Conservation (phyloP, 208 protist genomes). For the Crithidia fasciculata region DNA sequence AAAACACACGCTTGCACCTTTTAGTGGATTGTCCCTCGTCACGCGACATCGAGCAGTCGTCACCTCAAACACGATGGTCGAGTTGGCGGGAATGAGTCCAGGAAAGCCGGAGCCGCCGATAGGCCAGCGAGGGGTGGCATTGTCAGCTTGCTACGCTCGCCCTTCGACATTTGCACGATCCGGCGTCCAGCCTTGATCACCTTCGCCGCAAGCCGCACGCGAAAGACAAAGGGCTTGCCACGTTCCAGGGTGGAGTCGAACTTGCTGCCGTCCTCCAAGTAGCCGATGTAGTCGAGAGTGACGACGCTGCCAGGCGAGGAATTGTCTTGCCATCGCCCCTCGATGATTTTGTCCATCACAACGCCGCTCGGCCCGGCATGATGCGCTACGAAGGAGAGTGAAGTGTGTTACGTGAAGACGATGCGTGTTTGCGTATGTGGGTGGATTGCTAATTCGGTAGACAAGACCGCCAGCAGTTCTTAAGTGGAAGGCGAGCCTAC, state of each 20-base stretch:
- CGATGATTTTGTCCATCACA: conserved; percentile 92
- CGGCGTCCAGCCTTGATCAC: conserved; percentile 95
- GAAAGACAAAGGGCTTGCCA: conserved; percentile 94
- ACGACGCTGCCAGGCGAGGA: conserved; percentile 83
- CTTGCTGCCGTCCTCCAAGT: conserved; percentile 79
- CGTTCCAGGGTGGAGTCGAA: conserved; percentile 90
- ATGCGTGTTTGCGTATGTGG: not conserved
- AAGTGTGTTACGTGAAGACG: conserved; percentile 17
- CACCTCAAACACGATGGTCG: conserved; percentile 93
- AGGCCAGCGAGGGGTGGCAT: conserved; percentile 88
- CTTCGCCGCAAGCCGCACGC: conserved; percentile 90
- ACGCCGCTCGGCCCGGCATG: conserved; percentile 81
- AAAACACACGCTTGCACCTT: too few relatives aligned
- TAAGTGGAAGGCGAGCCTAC: too few relatives aligned
- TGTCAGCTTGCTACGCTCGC: conserved; percentile 92
- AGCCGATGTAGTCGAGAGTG: conserved; percentile 89
- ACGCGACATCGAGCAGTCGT: conserved; percentile 88
- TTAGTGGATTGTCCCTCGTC: too few relatives aligned
- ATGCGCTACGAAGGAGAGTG: not conserved
- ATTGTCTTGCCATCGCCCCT: conserved; percentile 94
- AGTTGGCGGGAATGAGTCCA: conserved; percentile 88
- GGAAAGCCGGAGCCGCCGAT: conserved; percentile 90
- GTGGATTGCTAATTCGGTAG: not conserved
- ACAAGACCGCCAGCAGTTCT: too few relatives aligned
- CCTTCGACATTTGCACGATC: conserved; percentile 94